phyloP scores from a whole-genome alignment of 441 rosid species.

The Populus hybrid region DNA sequence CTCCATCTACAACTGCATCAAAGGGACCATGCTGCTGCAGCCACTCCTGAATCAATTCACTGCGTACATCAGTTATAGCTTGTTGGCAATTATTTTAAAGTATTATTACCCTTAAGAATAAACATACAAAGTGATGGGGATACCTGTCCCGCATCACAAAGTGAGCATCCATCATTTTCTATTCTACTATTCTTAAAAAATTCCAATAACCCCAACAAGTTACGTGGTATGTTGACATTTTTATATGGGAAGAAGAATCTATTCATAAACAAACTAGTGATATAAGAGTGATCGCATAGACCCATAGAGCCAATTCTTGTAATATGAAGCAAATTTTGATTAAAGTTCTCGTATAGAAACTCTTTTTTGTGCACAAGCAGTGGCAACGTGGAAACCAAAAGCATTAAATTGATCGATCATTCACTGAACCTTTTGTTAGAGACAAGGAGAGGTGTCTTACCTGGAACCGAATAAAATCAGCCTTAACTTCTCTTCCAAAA shows the following conservation, averaged over 20 bases:
- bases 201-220: background rate
- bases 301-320: background rate
- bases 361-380: background rate
- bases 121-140: constrained; percentile 1
- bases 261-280: background rate
- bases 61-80: constrained; percentile 27
- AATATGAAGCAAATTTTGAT: background rate
- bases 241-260: background rate
- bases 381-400: background rate
- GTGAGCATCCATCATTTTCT: background rate
- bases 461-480: constrained; percentile 63
- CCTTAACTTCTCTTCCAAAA: constrained; percentile 55
- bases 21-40: constrained; percentile 75
- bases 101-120: constrained; percentile 10
- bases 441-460: constrained; percentile 26
- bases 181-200: constrained; percentile 4
- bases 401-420: background rate
- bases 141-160: background rate
- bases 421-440: background rate
- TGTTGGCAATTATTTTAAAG: constrained; percentile 15
- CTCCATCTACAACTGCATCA: constrained; percentile 89
- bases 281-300: background rate
- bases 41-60: constrained; percentile 67
- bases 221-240: background rate
- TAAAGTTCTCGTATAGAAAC: background rate